Evolutionary conservation across 2,329 filamentous ascomycete genomes (phyloP).

Genomic region (Didymella pomorum): DNA sequence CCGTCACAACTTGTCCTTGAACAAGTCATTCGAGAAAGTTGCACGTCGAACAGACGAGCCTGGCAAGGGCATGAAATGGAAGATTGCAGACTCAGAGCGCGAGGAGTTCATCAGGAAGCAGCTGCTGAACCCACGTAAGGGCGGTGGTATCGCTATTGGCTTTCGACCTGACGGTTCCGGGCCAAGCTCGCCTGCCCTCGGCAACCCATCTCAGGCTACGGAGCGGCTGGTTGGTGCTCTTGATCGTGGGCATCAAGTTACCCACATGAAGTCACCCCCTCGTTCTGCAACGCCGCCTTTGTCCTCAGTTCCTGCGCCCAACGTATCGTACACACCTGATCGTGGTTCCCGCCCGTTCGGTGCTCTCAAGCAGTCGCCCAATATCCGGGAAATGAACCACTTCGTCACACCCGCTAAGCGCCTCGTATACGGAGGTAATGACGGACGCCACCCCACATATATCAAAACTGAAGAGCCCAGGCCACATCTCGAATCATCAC

Average conservation of each 20-base stretch:
- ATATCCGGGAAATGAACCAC: constrained; percentile 37
- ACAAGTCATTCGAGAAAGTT: constrained; percentile 93
- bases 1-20: constrained; percentile 92
- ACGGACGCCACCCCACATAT: constrained; percentile 31
- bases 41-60: constrained; percentile 92
- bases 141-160: constrained; percentile 37
- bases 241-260: constrained; percentile 31
- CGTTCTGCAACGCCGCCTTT: constrained; percentile 59
- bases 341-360: constrained; percentile 56
- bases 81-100: constrained; percentile 81
- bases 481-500: constrained; percentile 42
- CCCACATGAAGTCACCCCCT: constrained; percentile 52
- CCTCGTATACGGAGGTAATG: constrained; percentile 40
- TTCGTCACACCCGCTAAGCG: constrained; percentile 49
- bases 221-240: constrained; percentile 56
- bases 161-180: constrained; percentile 66
- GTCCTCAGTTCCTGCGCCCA: constrained; percentile 57
- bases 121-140: constrained; percentile 56
- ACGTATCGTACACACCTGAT: constrained; percentile 63
- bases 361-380: constrained; percentile 44
- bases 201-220: constrained; percentile 59
- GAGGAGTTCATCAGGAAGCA: constrained; percentile 86
- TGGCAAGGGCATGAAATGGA: constrained; percentile 99
- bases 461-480: constrained; percentile 35
- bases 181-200: constrained; percentile 70